These are phyloP conservation scores for Saturnispora hagleri DNA, from an alignment of 805 yeast genomes.

Conservation along the genomic window DNA sequence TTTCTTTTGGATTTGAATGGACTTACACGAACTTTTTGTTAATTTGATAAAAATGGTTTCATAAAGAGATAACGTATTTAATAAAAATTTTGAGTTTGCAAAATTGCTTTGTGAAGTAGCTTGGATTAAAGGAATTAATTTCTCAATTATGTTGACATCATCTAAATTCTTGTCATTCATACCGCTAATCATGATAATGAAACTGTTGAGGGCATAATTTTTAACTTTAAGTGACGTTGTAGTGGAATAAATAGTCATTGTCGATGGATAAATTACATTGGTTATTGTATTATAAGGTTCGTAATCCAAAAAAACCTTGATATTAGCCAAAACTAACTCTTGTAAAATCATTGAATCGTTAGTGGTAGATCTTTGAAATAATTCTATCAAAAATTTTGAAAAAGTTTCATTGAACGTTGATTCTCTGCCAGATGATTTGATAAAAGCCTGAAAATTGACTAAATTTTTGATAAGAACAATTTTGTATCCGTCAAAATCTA, in stretches of 20 bases:
- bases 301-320: slow-evolving; percentile 25
- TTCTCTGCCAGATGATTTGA: slow-evolving; percentile 20
- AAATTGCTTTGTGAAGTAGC: slow-evolving; percentile 27
- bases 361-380: slow-evolving; percentile 26
- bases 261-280: slow-evolving; percentile 62
- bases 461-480: slow-evolving; percentile 25
- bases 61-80: slow-evolving; percentile 25
- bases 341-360: slow-evolving; percentile 20
- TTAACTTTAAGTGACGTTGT: slow-evolving; percentile 81
- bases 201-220: slow-evolving; percentile 51
- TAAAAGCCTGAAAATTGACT: slow-evolving; percentile 20
- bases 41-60: slow-evolving; percentile 23
- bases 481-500: slow-evolving; percentile 25
- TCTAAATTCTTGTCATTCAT: slow-evolving; percentile 49
- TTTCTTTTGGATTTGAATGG: slow-evolving; percentile 17
- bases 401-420: slow-evolving; percentile 19
- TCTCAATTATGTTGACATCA: slow-evolving; percentile 61
- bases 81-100: slow-evolving; percentile 18
- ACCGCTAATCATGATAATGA: slow-evolving; percentile 41
- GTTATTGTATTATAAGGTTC: slow-evolving; percentile 50
- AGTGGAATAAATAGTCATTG: slow-evolving; percentile 66
- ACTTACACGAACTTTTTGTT: slow-evolving; percentile 14
- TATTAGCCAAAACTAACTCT: slow-evolving; percentile 24
- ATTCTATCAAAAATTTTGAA: slow-evolving; percentile 22
- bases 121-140: slow-evolving; percentile 64